Percentiles rank a stretch among this genome's conserved stretches.
Conservation (phyloP, 208 protist species). For the Leishmania aethiopica region DNA sequence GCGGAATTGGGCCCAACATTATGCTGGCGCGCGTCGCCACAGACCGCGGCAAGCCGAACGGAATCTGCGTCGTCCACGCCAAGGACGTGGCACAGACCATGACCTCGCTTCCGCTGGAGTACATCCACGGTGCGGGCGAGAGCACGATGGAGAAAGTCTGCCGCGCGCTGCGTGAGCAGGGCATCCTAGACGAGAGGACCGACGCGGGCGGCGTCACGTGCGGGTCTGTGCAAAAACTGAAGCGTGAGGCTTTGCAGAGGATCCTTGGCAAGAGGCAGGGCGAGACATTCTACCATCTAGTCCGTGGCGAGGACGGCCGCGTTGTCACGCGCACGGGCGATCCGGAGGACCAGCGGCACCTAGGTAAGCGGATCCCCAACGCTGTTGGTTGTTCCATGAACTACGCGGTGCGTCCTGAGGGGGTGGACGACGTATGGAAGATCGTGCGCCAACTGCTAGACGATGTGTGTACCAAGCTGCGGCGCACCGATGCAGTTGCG, state of each 20-base stretch:
- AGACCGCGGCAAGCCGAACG: constrained; percentile 74
- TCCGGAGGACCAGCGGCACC: constrained; percentile 51
- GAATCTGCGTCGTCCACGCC: constrained; percentile 44
- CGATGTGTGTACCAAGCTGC: constrained; percentile 76
- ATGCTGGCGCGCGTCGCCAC: constrained; percentile 85
- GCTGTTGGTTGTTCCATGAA: constrained; percentile 89
- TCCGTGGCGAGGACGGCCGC: constrained; percentile 75
- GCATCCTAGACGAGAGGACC: constrained; percentile 13
- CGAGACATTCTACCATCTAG: constrained; percentile 68
- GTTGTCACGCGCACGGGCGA: constrained; percentile 83
- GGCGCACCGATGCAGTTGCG: constrained; percentile 37
- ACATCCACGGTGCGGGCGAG: constrained; percentile 75
- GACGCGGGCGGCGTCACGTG: constrained; percentile 45
- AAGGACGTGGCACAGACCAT: constrained; percentile 55
- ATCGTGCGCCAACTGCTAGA: constrained; percentile 69
- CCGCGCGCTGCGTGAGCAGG: constrained; percentile 34
- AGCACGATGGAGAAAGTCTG: constrained; percentile 65
- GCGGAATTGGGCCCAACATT: constrained; percentile 85
- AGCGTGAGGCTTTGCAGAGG: constrained; percentile 50
- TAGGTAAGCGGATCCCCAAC: constrained; percentile 60
- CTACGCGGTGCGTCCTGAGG: constrained; percentile 78
- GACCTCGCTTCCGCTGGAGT: constrained; percentile 45
- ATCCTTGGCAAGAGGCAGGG: constrained; percentile 69
- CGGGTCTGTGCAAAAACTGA: constrained; percentile 64
- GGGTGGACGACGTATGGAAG: constrained; percentile 64